Conservation (phyloP, 1,284 basidiomycete species). For the Naganishia liquefaciens region DNA sequence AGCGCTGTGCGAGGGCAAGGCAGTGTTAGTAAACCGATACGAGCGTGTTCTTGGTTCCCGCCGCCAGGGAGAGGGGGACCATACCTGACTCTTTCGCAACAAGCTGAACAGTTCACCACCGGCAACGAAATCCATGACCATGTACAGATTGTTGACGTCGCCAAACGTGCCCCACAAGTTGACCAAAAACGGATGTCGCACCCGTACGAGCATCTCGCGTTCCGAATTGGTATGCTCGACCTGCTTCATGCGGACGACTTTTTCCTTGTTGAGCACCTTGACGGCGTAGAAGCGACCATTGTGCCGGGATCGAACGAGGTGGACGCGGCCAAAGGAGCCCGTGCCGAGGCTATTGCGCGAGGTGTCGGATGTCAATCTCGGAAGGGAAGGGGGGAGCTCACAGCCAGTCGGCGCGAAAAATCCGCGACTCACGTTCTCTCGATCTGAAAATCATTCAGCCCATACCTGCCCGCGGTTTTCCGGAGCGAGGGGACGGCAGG, state of each 20-base stretch:
- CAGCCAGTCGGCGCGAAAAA: neutral
- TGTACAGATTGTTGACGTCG: conserved; percentile 89
- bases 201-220: conserved; percentile 81
- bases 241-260: conserved; percentile 94
- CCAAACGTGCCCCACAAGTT: conserved; percentile 99
- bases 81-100: conserved; percentile 79
- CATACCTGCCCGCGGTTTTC: conserved; percentile 58
- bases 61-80: conserved; percentile 31
- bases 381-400: too few relatives aligned
- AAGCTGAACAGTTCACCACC: conserved; percentile 95
- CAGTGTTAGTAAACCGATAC: neutral
- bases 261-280: conserved; percentile 91
- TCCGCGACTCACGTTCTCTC: conserved; percentile 56
- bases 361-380: too few relatives aligned
- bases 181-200: conserved; percentile 94
- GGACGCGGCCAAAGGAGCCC: conserved; percentile 91
- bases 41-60: too few relatives aligned
- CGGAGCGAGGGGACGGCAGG: conserved; percentile 40
- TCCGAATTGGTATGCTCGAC: conserved; percentile 98
- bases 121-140: conserved; percentile 99
- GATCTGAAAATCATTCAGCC: conserved; percentile 57
- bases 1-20: conserved; percentile 63
- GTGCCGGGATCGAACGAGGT: conserved; percentile 87
- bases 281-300: conserved; percentile 91
- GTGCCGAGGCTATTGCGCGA: conserved; percentile 66